Conservation (phyloP, 441 rosid species). For the Bocquillonia castaneifolia region DNA sequence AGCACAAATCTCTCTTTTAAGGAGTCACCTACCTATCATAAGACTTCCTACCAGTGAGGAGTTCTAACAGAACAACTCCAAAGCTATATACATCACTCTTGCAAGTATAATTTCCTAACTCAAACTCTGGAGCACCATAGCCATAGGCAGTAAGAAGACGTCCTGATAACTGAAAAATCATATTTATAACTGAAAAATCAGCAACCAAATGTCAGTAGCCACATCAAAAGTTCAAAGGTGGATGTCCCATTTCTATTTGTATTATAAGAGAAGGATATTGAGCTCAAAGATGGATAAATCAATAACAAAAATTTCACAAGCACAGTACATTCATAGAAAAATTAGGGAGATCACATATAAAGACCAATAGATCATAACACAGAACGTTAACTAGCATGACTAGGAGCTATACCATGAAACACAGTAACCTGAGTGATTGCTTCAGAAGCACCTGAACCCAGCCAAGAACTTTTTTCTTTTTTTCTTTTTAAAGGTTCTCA, state of each 20-base stretch:
- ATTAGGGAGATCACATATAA: no score
- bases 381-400: no score
- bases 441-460: no score
- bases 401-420: no score
- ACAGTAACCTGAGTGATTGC: no score
- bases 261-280: background rate
- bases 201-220: background rate
- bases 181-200: slow-evolving; percentile 21
- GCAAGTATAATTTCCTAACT: slow-evolving; percentile 69
- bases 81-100: slow-evolving; percentile 89
- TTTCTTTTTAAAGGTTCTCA: background rate
- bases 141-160: slow-evolving; percentile 54
- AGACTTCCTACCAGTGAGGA: slow-evolving; percentile 70
- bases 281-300: background rate
- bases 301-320: background rate
- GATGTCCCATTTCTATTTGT: background rate
- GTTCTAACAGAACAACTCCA: slow-evolving; percentile 89
- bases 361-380: no score
- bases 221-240: background rate
- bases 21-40: slow-evolving; percentile 53
- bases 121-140: slow-evolving; percentile 79
- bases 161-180: slow-evolving; percentile 67
- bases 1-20: background rate
- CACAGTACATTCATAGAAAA: no score
- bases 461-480: background rate